These are phyloP conservation scores for Endoconidiophora polonica DNA, from an alignment of 2,329 filamentous ascomycete species.

Conservation along the genomic window DNA sequence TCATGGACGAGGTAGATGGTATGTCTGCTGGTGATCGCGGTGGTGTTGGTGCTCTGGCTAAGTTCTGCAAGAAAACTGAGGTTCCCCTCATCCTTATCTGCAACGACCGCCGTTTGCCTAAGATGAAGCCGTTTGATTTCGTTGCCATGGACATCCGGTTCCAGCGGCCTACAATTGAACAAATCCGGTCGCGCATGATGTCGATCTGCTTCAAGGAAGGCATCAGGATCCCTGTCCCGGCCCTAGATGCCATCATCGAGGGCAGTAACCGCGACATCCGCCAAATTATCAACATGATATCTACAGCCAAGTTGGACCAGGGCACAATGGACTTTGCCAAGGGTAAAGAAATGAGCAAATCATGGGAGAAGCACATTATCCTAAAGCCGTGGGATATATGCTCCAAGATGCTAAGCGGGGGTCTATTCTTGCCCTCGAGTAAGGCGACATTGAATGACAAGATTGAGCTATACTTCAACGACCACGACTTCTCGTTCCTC, in stretches of 20 bases:
- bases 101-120: slow-evolving; percentile 80
- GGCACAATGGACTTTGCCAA: slow-evolving; percentile 65
- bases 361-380: slow-evolving; percentile 95
- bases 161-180: slow-evolving; percentile 73
- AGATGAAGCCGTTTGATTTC: slow-evolving; percentile 96
- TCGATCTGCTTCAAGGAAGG: slow-evolving; percentile 90
- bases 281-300: slow-evolving; percentile 97
- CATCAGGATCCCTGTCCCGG: slow-evolving; percentile 64
- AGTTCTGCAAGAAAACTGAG: slow-evolving; percentile 87
- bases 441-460: slow-evolving; percentile 89
- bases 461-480: slow-evolving; percentile 97
- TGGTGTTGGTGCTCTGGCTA: slow-evolving; percentile 83
- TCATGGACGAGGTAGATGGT: slow-evolving; percentile 98
- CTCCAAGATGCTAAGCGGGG: slow-evolving; percentile 74
- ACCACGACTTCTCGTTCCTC: slow-evolving; percentile 90
- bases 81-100: slow-evolving; percentile 94
- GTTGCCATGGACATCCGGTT: slow-evolving; percentile 76
- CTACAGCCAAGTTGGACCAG: slow-evolving; percentile 80
- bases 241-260: slow-evolving; percentile 87
- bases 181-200: slow-evolving; percentile 81
- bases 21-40: slow-evolving; percentile 97
- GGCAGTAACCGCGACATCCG: slow-evolving; percentile 91
- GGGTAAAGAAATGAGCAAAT: slow-evolving; percentile 86
- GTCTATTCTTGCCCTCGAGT: slow-evolving; percentile 69
- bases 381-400: slow-evolving; percentile 98